Evolutionary conservation across 305 asterid genomes (phyloP).

Genomic region (Fraxinus ornus): DNA sequence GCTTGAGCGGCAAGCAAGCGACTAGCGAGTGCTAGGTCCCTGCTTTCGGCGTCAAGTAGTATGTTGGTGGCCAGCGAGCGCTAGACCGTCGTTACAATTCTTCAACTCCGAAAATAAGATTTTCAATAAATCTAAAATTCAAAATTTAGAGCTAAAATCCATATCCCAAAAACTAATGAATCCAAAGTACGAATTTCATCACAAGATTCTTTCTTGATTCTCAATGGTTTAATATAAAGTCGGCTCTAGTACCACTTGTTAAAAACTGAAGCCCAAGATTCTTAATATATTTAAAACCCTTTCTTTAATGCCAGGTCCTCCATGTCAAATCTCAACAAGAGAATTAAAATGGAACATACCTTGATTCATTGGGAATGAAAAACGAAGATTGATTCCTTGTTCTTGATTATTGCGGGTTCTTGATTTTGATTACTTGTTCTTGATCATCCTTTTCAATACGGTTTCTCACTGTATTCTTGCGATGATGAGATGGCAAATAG

Average conservation of each 20-base stretch:
- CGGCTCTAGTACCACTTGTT: not conserved
- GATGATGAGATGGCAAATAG: not conserved
- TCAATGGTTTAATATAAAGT: not conserved
- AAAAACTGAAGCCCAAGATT: not conserved
- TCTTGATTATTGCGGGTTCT: not conserved
- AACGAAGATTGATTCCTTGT: not conserved
- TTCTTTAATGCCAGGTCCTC: not conserved
- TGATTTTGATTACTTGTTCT: not conserved
- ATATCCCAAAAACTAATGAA: not conserved
- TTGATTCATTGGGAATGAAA: not conserved
- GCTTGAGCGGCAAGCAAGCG: not conserved
- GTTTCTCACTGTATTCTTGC: not conserved
- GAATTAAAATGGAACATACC: too few species aligned
- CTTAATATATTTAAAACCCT: not conserved
- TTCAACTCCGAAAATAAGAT: not conserved
- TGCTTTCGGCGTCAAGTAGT: too few species aligned
- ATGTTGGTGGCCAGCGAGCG: not conserved
- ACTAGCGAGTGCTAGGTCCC: too few species aligned
- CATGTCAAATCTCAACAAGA: not conserved
- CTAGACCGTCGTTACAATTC: not conserved
- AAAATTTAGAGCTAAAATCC: too few species aligned
- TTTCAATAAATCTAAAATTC: too few species aligned
- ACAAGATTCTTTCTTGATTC: not conserved
- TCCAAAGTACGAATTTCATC: not conserved
- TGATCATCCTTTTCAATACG: not conserved